Evolutionary conservation across 129 eudicot species (phyloP).

Genomic region (Sambucus nigra): DNA sequence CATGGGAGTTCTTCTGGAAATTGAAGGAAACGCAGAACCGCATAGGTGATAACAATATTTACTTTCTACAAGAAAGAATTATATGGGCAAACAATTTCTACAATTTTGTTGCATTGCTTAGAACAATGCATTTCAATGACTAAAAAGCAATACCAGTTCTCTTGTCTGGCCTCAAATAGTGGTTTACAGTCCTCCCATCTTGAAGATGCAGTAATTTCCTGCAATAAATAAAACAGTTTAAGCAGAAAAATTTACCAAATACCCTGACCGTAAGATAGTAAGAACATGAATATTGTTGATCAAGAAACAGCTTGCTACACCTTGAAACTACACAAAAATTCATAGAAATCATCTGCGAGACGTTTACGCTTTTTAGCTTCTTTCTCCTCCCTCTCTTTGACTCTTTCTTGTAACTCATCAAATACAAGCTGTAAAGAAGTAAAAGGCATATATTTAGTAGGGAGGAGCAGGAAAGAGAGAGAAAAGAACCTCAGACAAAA

Average conservation of each 20-base stretch:
- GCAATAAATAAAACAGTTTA: constrained; percentile 14
- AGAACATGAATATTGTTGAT: background rate
- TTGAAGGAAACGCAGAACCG: background rate
- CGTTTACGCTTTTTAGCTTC: constrained; percentile 90
- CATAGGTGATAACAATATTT: background rate
- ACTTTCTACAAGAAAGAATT: too few relatives aligned
- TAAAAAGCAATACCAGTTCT: constrained; percentile 24
- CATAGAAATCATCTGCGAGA: constrained; percentile 58
- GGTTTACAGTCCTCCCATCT: constrained; percentile 75
- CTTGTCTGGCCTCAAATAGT: constrained; percentile 52
- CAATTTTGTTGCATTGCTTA: too few relatives aligned
- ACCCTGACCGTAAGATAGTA: constrained; percentile 1
- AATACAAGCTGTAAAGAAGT: constrained; percentile 49
- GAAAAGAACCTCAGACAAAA: background rate
- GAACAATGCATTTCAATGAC: background rate
- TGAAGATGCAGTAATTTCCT: constrained; percentile 74
- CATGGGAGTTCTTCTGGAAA: too few relatives aligned
- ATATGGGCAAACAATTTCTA: too few relatives aligned
- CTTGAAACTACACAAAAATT: constrained; percentile 54
- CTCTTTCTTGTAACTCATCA: constrained; percentile 71
- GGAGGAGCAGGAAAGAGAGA: background rate
- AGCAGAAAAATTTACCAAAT: background rate
- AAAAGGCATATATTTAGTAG: background rate
- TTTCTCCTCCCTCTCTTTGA: constrained; percentile 75
- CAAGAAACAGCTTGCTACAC: constrained; percentile 18